Base-by-base conservation (phyloP, 2,329 filamentous ascomycete species). In the Fusarium sp. region DNA sequence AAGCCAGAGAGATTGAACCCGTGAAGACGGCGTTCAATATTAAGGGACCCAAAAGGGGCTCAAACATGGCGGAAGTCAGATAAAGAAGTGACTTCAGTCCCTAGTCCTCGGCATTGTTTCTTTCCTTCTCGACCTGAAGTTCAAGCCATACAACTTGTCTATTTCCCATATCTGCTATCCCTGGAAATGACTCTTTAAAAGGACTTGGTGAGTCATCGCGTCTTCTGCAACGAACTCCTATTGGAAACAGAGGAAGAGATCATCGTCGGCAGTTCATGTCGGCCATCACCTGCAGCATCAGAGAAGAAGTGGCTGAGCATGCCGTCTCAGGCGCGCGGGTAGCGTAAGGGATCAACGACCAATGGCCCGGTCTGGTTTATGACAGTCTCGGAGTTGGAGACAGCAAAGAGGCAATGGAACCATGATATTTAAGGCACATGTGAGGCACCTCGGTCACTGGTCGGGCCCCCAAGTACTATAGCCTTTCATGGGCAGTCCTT, bases 341-440 rank as follows among this genome's bases (percentile, higher is more conserved):
- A 10, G 5, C 9, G 14, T 1, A 45, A 15, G 7, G 14, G 20
- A 16, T n/a, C 14, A 47, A 12, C 11, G 1, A 30, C 1, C 4
- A 30, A 30, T 30, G 7, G 6, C 44, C 14, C 5, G 28, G 11
- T 48, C 45, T 30, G 7, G 10, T 31, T 18, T 4, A 13, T 14
- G 47, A 6, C 15, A 9, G 28, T 24, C 22, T 33, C 16, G 22
- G 12, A 50, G 22, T 31, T 18, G 28, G 22, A 31, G 45, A 48
- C 28, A 31, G 6, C 22, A 3, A 31, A 48, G 6, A 13, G 45
- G 22, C 8, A 50, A 10, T 13, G 14, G 5, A 18, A 5, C 30
- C 30, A 4, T 50, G 30, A 33, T 20, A 10, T 18, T 9, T 9
- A 33, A 50, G 47, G 30, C 47, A 33, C 4, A 50, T 20, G 6